Evolutionary conservation across 2,329 filamentous ascomycete species (phyloP), one percentile per base, ranked within the genome.

Genomic region (Colletotrichum kahawae): DNA sequence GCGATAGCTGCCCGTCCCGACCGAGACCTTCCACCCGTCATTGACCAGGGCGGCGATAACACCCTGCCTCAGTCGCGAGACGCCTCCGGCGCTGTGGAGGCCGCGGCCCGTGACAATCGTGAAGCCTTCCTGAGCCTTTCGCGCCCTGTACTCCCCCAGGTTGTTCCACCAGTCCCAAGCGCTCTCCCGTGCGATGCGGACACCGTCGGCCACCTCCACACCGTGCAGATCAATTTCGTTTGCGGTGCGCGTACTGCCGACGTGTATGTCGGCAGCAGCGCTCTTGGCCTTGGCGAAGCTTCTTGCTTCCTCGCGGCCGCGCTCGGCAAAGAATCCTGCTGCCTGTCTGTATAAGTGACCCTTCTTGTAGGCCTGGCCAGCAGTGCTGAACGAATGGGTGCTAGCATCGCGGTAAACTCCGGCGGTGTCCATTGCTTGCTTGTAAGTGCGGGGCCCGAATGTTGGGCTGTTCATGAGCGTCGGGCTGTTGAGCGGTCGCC

Each of bases 11-110:
- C 95, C 96, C 33, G 91, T 92, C 57, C 92, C 89, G 59, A 94
- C 89, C 81, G 95, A 91, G 38, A 97, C 87, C 81, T 91, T 95
- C 96, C 96, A 98, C 1, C 95, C 95, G 75, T 96, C 94, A 59
- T 91, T 89, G 51, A 92, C 88, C 56, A 98, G 86, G 81, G 92
- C 93, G 80, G 92, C 93, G 62, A 90, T 92, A n/a, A 98, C 95
- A 18, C 94, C 94, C 71, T 93, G 93, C 7, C 95, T 93, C 74
- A 98, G 83, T 78, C 92, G 92, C 2, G 94, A 95, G 70, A 91
- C 93, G 1, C 95, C 95, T 67, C 93, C 92, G 62, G 92, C 89
- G 79, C 92, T 97, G 83, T 98, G 96, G 69, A 89, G 89, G 1
- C 96, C 96, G 16, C 93, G 82, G 1, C 96, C 96, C 4, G 95